phyloP scores from a whole-genome alignment of 192 early-diverging fungal species.

The Thamnidium elegans region DNA sequence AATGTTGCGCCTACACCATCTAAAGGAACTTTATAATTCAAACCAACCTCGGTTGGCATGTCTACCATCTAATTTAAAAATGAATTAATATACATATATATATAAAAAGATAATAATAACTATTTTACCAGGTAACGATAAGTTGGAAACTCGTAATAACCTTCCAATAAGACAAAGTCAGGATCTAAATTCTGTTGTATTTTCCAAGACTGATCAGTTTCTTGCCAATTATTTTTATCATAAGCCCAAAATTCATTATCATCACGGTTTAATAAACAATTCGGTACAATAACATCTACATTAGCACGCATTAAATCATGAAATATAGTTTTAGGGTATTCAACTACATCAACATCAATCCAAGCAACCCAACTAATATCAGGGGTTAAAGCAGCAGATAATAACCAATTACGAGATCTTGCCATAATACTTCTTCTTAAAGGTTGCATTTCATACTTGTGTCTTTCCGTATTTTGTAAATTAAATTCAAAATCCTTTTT shows the following conservation, averaged over 20 bases:
- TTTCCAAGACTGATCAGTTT: conserved; percentile 42
- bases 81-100: not conserved
- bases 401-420: conserved; percentile 53
- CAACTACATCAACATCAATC: conserved; percentile 59
- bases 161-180: conserved; percentile 32
- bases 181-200: conserved; percentile 32
- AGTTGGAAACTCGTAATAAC: conserved; percentile 35
- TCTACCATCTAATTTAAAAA: conserved; percentile 24
- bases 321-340: conserved; percentile 53
- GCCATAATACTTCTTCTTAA: conserved; percentile 55
- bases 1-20: conserved; percentile 63
- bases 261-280: conserved; percentile 42
- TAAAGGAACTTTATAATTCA: conserved; percentile 42
- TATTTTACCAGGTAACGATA: conserved; percentile 23
- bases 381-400: conserved; percentile 43
- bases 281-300: conserved; percentile 57
- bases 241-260: conserved; percentile 42
- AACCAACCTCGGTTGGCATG: conserved; percentile 29
- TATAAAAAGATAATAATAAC: conserved; percentile 3
- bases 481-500: conserved; percentile 57
- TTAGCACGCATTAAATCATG: conserved; percentile 50
- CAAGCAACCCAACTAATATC: conserved; percentile 58
- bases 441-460: conserved; percentile 47
- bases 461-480: conserved; percentile 48
- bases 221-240: conserved; percentile 61